Evolutionary conservation across 352 stramenopile species (phyloP).

Genomic region (Globisporangium cystogenes): DNA sequence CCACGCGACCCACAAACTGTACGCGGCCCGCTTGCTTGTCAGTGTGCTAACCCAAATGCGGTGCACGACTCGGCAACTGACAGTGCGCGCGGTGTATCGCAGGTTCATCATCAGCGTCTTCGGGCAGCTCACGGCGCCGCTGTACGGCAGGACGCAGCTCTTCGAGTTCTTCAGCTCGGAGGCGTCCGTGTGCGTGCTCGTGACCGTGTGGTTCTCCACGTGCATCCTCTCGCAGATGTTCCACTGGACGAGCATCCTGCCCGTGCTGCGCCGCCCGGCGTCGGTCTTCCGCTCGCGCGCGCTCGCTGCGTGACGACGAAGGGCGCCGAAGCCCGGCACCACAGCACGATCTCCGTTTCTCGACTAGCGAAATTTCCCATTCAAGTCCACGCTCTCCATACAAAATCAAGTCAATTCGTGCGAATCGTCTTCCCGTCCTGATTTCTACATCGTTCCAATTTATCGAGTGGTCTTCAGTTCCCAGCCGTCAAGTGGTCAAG

Average conservation of each 20-base stretch:
- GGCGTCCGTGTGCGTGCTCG: conserved; percentile 71
- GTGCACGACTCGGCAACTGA: too few species aligned
- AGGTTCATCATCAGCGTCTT: conserved; percentile 88
- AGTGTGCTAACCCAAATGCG: too few species aligned
- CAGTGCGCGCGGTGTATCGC: not conserved
- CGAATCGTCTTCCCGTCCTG: too few species aligned
- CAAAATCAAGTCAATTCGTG: too few species aligned
- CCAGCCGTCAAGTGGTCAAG: too few species aligned
- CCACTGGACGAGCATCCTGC: conserved; percentile 73
- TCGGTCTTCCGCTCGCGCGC: conserved; percentile 27
- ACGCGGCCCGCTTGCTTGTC: conserved; percentile 13
- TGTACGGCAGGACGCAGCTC: conserved; percentile 78
- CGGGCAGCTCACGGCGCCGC: conserved; percentile 74
- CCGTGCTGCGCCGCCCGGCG: conserved; percentile 46
- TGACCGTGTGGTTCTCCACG: conserved; percentile 87
- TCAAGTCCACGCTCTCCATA: too few species aligned
- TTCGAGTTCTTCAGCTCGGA: conserved; percentile 87
- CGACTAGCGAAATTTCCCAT: too few species aligned
- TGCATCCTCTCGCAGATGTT: conserved; percentile 88
- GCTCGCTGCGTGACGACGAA: conserved; percentile 24
- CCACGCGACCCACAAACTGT: conserved; percentile 84
- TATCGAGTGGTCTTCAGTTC: too few species aligned
- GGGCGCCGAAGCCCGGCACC: too few species aligned
- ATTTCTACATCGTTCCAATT: too few species aligned
- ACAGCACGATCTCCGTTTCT: too few species aligned